Percentiles rank a stretch among this genome's conserved stretches.
phyloP scores from a whole-genome alignment of 2,329 filamentous ascomycete genomes.

The Thelonectria olida region DNA sequence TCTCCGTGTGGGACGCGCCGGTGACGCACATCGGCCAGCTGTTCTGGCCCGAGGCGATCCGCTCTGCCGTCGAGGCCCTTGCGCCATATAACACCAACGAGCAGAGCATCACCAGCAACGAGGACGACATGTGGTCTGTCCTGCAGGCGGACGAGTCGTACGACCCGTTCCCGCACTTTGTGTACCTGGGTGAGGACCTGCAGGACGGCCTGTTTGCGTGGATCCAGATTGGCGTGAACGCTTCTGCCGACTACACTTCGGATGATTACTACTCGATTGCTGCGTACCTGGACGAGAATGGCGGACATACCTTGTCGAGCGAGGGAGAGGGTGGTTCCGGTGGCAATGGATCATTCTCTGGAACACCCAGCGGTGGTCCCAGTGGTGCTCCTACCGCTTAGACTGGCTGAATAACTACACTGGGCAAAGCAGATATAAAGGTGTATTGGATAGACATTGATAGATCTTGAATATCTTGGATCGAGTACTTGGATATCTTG shows the following conservation, averaged over 20 bases:
- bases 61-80: conserved; percentile 55
- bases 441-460: not conserved
- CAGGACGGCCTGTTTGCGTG: conserved; percentile 63
- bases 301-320: conserved; percentile 9
- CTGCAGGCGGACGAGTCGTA: conserved; percentile 54
- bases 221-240: conserved; percentile 62
- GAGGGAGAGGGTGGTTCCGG: not conserved
- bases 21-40: conserved; percentile 70
- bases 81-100: conserved; percentile 56
- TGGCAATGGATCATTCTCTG: conserved; percentile 1
- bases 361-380: not conserved
- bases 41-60: conserved; percentile 67
- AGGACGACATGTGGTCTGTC: conserved; percentile 52
- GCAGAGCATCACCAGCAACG: conserved; percentile 56
- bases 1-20: conserved; percentile 23
- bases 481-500: not conserved
- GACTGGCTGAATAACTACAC: not conserved
- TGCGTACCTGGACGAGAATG: conserved; percentile 12
- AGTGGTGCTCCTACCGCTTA: not conserved
- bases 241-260: conserved; percentile 9
- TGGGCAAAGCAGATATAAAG: no score
- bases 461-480: not conserved
- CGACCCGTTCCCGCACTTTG: conserved; percentile 68
- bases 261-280: conserved; percentile 18
- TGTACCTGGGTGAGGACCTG: conserved; percentile 61